A percentile compares a stretch with the other conserved stretches of the same genome.
phyloP scores from a whole-genome alignment of 139 green algal species.

The Chlamydomonas incerta region DNA sequence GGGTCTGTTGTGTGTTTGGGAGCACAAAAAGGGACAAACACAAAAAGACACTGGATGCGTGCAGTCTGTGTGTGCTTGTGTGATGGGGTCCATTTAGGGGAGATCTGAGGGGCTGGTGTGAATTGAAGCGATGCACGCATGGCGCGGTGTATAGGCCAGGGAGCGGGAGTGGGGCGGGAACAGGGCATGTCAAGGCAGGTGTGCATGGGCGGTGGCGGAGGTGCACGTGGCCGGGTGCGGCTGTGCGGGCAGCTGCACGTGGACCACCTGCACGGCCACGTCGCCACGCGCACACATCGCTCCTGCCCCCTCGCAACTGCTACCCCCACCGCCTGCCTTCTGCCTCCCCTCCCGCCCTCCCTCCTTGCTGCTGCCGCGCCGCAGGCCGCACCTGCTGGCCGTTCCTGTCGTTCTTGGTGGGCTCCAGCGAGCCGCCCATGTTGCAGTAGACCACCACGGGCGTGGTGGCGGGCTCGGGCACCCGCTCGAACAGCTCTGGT shows the following conservation, averaged over 20 bases:
- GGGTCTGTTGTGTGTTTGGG: conserved; percentile 8
- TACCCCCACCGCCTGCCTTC: neutral
- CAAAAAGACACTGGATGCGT: too few relatives aligned
- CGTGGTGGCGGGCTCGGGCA: neutral
- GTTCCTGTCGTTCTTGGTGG: conserved; percentile 55
- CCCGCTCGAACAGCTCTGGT: conserved; percentile 5
- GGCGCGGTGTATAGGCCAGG: too few relatives aligned
- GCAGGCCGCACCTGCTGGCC: conserved; percentile 49
- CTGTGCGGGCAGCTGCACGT: too few relatives aligned
- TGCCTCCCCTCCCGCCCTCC: too few relatives aligned
- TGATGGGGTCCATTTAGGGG: neutral
- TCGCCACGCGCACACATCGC: too few relatives aligned
- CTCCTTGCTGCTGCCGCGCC: neutral
- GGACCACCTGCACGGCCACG: too few relatives aligned
- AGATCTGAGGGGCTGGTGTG: neutral
- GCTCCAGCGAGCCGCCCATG: conserved; percentile 72
- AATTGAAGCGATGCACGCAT: neutral
- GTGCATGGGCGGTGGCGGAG: too few relatives aligned
- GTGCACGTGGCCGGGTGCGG: too few relatives aligned
- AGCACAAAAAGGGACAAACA: too few relatives aligned
- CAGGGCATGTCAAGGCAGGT: too few relatives aligned
- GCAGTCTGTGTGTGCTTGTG: neutral
- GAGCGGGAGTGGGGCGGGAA: too few relatives aligned
- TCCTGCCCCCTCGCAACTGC: too few relatives aligned
- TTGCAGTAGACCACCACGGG: conserved; percentile 71